Evolutionary conservation across 352 stramenopile species (phyloP), one percentile per base, ranked within the genome.

Genomic region (Plasmopara halstedii): DNA sequence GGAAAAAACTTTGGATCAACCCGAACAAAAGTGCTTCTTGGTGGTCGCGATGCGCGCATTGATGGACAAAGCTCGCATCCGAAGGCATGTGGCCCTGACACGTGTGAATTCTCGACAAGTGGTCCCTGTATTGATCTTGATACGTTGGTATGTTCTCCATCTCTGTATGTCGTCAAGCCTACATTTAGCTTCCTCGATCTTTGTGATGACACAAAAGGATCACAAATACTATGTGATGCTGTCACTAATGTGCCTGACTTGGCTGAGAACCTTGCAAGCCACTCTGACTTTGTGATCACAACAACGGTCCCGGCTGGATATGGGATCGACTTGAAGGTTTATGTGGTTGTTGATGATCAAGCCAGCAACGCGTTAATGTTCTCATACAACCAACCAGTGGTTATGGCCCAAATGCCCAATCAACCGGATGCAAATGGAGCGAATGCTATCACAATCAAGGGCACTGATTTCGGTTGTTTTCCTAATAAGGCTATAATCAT

Each of bases 381-480:
- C 9, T 67, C 69, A 19, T 84, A 82, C 56, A 84, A 84, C 34
- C 67, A 82, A 31, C 72, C 72, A 3, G 49, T 84, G 4, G 56
- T 84, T 33, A 51, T 46, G 15, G 54, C 69, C 2, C 72, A 84
- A 32, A 82, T 85, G 65, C 73, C 73, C 5, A 85, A 85, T 37
- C 70, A 82, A 40, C 62, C 64, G 0, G 73, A 85, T 36, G 73
- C 73, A 25, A 85, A 85, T 50, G 70, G 73, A 23, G 67, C 64
- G 17, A 78, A 58, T n/a, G 48, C 61, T 2, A 80, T 85, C 36
- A 73, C 71, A 18, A 85, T 85, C 37, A 65, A 68, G 17, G 73
- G 73, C 2, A 70, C 61, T 23, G 73, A 85, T 54, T 85, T 82
- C 42, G 73, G 73, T 13, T 85, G 73, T 41, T 85, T 82, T 33